These are phyloP conservation scores for Omphalea diandra DNA, from an alignment of 441 rosid genomes.

Conservation along the genomic window DNA sequence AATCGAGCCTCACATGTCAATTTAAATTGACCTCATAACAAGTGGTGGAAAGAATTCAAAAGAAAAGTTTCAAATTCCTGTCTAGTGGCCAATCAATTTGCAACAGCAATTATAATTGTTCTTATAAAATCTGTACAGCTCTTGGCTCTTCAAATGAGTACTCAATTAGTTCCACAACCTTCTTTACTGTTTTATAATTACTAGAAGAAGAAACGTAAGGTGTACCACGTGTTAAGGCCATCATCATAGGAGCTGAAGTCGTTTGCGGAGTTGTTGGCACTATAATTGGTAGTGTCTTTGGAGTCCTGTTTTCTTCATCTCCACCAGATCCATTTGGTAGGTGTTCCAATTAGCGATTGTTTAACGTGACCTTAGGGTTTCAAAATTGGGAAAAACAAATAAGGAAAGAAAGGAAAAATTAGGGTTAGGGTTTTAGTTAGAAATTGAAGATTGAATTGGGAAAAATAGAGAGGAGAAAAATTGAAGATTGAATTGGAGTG, in stretches of 20 bases:
- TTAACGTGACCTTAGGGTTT: too few species aligned
- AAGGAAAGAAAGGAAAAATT: too few species aligned
- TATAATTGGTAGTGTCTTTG: constrained; percentile 31
- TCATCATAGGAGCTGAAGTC: constrained; percentile 51
- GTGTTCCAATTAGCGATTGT: constrained; percentile 28
- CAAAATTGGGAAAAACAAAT: too few species aligned
- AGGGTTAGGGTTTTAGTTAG: too few species aligned
- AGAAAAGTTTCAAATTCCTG: not conserved
- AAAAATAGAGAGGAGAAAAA: too few species aligned
- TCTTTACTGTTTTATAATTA: constrained; percentile 25
- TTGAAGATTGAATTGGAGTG: too few species aligned
- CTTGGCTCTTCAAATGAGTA: constrained; percentile 73
- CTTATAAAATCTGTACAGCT: constrained; percentile 30
- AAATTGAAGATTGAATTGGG: too few species aligned
- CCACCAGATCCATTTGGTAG: constrained; percentile 19
- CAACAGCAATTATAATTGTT: too few species aligned
- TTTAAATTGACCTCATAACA: too few species aligned
- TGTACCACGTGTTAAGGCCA: constrained; percentile 55
- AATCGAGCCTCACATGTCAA: too few species aligned
- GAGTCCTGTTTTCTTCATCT: constrained; percentile 41
- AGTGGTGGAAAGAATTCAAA: not conserved
- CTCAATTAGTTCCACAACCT: constrained; percentile 28
- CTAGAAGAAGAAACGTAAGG: constrained; percentile 29
- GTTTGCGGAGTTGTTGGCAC: constrained; percentile 51
- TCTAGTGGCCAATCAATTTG: not conserved